phyloP scores from a whole-genome alignment of 495 filamentous ascomycete genomes.

The Endocarpon pusillum region DNA sequence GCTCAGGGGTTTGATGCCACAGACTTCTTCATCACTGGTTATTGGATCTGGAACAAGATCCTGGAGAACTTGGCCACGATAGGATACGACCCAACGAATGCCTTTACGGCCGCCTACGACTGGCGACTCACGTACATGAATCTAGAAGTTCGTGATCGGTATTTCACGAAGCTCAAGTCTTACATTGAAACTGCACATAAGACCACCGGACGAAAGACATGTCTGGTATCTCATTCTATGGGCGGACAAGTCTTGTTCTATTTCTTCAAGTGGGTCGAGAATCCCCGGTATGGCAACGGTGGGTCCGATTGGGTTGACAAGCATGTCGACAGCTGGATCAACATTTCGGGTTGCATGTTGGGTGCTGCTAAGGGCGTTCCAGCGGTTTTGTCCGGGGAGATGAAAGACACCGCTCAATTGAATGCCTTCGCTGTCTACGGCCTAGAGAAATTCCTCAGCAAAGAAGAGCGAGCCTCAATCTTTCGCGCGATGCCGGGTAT shows the following conservation, averaged over 20 bases:
- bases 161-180: conserved; percentile 74
- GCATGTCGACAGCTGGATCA: conserved; percentile 89
- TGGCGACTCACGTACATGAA: conserved; percentile 91
- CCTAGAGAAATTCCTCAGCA: conserved; percentile 84
- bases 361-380: conserved; percentile 85
- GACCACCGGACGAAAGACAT: conserved; percentile 58
- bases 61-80: conserved; percentile 88
- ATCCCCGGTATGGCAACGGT: conserved; percentile 57
- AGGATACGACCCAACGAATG: conserved; percentile 91
- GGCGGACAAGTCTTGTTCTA: conserved; percentile 88
- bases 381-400: conserved; percentile 85
- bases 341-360: conserved; percentile 95
- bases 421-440: conserved; percentile 97
- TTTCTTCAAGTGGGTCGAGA: conserved; percentile 96
- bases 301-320: conserved; percentile 80
- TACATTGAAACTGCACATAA: conserved; percentile 71
- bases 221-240: conserved; percentile 91
- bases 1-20: conserved; percentile 96
- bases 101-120: conserved; percentile 90
- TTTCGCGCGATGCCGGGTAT: conserved; percentile 96
- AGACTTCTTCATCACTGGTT: conserved; percentile 71
- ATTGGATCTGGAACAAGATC: conserved; percentile 99
- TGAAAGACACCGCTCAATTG: conserved; percentile 93
- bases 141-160: conserved; percentile 77
- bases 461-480: conserved; percentile 78